Percentiles rank a stretch among this genome's conserved stretches.
These are phyloP conservation scores for Paralagenidium karlingii DNA, from an alignment of 352 stramenopile genomes.

Conservation along the genomic window DNA sequence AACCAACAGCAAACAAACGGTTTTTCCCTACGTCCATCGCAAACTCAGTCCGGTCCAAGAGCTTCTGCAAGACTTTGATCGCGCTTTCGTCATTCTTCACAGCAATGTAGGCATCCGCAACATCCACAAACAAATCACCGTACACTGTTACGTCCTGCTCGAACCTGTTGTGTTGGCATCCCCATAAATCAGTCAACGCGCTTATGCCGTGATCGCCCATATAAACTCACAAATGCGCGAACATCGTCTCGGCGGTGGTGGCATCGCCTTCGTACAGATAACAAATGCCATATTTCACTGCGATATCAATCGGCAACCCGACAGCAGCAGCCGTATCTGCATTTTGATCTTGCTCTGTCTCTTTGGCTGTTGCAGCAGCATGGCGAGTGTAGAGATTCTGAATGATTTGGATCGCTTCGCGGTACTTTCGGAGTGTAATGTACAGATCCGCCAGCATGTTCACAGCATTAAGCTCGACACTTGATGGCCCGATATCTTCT, in stretches of 20 bases:
- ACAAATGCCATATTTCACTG: conserved; percentile 80
- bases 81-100: conserved; percentile 52
- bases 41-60: conserved; percentile 58
- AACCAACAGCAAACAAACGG: no score
- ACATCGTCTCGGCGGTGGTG: conserved; percentile 63
- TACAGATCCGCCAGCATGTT: conserved; percentile 83
- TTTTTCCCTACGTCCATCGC: conserved; percentile 32
- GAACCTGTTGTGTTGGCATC: conserved; percentile 12
- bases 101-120: conserved; percentile 71
- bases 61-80: conserved; percentile 44
- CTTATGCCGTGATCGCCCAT: background rate
- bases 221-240: conserved; percentile 34
- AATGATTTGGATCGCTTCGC: conserved; percentile 66
- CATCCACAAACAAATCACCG: conserved; percentile 73
- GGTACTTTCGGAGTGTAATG: conserved; percentile 78
- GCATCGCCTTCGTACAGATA: conserved; percentile 68
- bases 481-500: no score
- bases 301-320: conserved; percentile 70
- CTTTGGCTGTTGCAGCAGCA: conserved; percentile 10
- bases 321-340: conserved; percentile 38
- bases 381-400: conserved; percentile 60
- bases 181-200: background rate
- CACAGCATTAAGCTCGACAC: conserved; percentile 68
- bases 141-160: conserved; percentile 76
- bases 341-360: conserved; percentile 3